Evolutionary conservation across 1,284 basidiomycete species (phyloP).

Genomic region (Ganoderma lucidum): DNA sequence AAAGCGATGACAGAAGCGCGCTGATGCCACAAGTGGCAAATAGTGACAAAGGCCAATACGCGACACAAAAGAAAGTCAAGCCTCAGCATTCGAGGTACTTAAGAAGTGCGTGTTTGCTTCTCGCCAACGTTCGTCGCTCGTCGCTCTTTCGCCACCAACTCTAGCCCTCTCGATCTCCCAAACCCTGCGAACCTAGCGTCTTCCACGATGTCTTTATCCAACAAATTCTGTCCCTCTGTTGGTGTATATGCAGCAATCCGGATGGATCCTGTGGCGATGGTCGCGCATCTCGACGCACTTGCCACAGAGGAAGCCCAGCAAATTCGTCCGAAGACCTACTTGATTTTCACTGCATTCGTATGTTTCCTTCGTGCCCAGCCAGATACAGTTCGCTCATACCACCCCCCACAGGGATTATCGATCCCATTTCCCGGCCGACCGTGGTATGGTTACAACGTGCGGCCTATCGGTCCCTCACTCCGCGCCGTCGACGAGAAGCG

Average conservation of each 20-base stretch:
- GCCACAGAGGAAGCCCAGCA: background rate
- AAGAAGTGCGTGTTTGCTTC: too few species aligned
- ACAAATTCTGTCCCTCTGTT: background rate
- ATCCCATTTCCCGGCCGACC: background rate
- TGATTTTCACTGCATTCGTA: background rate
- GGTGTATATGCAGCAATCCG: background rate
- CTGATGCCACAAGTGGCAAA: too few species aligned
- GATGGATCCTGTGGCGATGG: background rate
- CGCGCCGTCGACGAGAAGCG: conserved; percentile 2
- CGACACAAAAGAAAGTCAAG: too few species aligned
- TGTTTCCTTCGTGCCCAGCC: background rate
- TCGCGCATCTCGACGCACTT: background rate
- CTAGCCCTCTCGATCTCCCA: too few species aligned
- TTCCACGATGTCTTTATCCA: background rate
- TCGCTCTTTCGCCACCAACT: too few species aligned
- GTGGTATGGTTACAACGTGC: conserved; percentile 11
- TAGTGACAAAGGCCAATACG: too few species aligned
- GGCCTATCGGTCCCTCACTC: conserved; percentile 1
- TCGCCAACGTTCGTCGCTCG: too few species aligned
- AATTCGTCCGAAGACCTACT: background rate
- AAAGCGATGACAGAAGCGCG: too few species aligned
- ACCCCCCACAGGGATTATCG: background rate
- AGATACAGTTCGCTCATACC: background rate
- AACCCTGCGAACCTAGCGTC: too few species aligned
- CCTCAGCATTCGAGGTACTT: too few species aligned